A percentile compares a stretch with the other conserved stretches of the same genome.
Conservation (phyloP, 2,329 filamentous ascomycete genomes). For the Fusarium napiforme region DNA sequence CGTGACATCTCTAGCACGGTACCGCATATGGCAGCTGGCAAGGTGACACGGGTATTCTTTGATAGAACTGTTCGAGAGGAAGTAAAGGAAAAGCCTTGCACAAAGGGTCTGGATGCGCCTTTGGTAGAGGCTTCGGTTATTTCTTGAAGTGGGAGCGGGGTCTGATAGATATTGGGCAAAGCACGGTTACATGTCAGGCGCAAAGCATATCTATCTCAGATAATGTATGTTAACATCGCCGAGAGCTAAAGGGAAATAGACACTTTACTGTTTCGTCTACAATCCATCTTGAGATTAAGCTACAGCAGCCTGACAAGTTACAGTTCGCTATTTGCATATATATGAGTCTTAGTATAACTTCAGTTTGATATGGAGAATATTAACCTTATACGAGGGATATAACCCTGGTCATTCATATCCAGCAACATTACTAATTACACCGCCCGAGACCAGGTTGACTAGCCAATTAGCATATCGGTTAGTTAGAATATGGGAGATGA, state of each 20-base stretch:
- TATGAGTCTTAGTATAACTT: not conserved
- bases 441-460: not conserved
- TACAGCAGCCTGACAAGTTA: not conserved
- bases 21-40: not conserved
- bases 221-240: too few relatives aligned
- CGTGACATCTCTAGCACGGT: not conserved
- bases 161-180: not conserved
- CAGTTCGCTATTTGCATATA: not conserved
- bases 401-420: too few relatives aligned
- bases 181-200: not conserved
- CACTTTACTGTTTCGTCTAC: too few relatives aligned
- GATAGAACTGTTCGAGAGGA: not conserved
- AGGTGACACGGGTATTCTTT: not conserved
- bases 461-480: not conserved
- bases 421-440: not conserved
- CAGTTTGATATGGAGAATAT: too few relatives aligned
- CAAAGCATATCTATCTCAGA: not conserved
- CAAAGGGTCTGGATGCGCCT: fast-evolving
- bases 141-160: not conserved
- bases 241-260: too few relatives aligned
- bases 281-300: too few relatives aligned
- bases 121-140: not conserved
- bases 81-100: too few relatives aligned
- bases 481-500: not conserved
- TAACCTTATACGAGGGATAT: too few relatives aligned